Evolutionary conservation across 129 eudicot genomes (phyloP), one percentile per base, ranked within the genome.

Genomic region (Artemisia tridentata): DNA sequence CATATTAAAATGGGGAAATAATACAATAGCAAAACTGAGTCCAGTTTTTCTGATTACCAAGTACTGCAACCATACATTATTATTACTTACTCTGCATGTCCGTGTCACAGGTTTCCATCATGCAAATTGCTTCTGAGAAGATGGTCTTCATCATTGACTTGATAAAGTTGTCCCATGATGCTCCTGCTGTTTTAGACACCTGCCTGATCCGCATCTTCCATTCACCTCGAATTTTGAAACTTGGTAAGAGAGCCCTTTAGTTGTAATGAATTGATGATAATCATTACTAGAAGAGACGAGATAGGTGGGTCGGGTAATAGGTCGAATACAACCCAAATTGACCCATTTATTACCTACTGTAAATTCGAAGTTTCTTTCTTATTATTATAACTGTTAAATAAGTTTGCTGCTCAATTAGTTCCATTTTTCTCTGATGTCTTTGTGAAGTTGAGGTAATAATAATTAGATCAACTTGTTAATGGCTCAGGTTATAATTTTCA

Each of bases 121-220:
- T 95, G 84, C 97, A 95, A 75, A 88, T 95, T 80, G 96, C 99
- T 74, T 82, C 97, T 31, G 96, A 90, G 72, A 88, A 83, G 76
- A 81, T 56, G 86, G 99, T 87, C 68, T 90, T 82, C 67, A 86
- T 95, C 75, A 59, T 95, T 74, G 99, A 95, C 87, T 72, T 95
- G 66, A 82, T 95, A 69, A 90, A 88, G 80, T 86, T 95, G 80
- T 71, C 78, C 48, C 73, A 82, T 66, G 93, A 84, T 63, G 84
- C 75, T 56, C 99, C 97, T 21, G 76, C 75, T 71, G 75, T 76
- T 46, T 80, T 95, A 63, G 92, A 95, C 82, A 81, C 83, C 86
- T 90, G 97, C 80, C 81, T 95, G 31, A 61, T 76, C 70, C 91
- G 95, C 66, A 71, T 95, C 75, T 78, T 95, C 70, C 91, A 86